Evolutionary conservation across 257 asterid genomes (phyloP), one percentile per base, ranked within the genome.

Genomic region (Forsythia viridissima): DNA sequence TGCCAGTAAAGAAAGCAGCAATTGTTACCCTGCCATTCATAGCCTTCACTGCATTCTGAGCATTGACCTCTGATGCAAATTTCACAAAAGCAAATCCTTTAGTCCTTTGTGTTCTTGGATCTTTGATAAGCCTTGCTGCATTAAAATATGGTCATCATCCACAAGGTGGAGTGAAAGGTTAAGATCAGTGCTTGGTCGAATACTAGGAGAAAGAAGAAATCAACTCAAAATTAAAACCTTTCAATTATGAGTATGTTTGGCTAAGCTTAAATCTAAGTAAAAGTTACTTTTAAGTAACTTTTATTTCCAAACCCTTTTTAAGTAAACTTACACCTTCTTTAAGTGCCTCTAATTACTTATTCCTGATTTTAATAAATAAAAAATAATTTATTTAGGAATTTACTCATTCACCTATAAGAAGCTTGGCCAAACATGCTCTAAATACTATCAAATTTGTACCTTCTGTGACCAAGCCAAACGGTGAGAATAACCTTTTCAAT

Each of bases 21-120:
- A n/a, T 21, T 39, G 4, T 43, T 84, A 92, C 97, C 92, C 88
- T 85, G 85, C 92, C 91, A 78, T 85, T 89, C 89, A 94, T 78
- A 80, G 92, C 86, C 80, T 80, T 88, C 66, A 87, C 67, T 7
- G 97, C 97, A 69, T 86, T 89, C 51, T 76, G 90, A 7, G 92
- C 97, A 77, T 90, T 90, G 44, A 80, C 44, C 76, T 89, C 92
- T 8, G 91, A 81, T 7, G 73, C 90, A 85, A 90, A 93, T 83
- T 77, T 85, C 41, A 90, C 93, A 76, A 91, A 94, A 76, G 92
- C 96, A 80, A 91, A 94, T 71, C 98, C 97, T 80, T 90, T 91
- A 12, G 86, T 91, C 85, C 96, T 87, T 74, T 74, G 92, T 2
- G 93, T 92, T 66, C 48, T 81, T 34, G 91, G 87, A 75, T 91